These are phyloP conservation scores for Hyparrhenia diplandra DNA, from an alignment of 176 grass and related monocot species.

Conservation along the genomic window DNA sequence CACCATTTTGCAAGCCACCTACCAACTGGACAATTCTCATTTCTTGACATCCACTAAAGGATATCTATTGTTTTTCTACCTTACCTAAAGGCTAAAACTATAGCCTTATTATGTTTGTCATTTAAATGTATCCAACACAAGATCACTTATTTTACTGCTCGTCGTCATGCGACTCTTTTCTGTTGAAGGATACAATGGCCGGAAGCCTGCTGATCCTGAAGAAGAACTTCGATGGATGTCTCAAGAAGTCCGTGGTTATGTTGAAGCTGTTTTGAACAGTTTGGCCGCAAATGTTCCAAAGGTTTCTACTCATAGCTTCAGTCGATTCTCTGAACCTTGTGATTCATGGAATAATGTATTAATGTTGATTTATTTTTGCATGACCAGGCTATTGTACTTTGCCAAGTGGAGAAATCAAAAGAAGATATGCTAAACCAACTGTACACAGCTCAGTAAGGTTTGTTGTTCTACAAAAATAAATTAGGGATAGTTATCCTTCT, in stretches of 20 bases:
- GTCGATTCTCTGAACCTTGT: constrained; percentile 15
- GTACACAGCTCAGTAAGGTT: constrained; percentile 77
- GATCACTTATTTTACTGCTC: neutral
- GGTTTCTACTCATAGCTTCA: constrained; percentile 36
- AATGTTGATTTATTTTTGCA: neutral
- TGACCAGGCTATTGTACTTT: constrained; percentile 75
- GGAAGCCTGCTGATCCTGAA: constrained; percentile 91
- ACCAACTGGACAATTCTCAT: neutral
- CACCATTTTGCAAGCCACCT: neutral
- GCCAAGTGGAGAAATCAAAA: constrained; percentile 89
- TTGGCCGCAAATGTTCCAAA: constrained; percentile 99
- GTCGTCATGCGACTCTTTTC: neutral
- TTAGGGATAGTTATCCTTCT: neutral
- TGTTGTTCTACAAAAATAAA: constrained; percentile 21
- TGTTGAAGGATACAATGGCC: constrained; percentile 58
- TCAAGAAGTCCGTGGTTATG: constrained; percentile 99
- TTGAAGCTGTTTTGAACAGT: constrained; percentile 96
- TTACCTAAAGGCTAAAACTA: neutral
- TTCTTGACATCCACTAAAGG: neutral
- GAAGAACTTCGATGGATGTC: constrained; percentile 99
- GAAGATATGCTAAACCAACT: constrained; percentile 87
- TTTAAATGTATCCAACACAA: constrained; percentile 16
- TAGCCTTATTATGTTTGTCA: neutral
- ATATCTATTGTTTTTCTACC: too few relatives aligned
- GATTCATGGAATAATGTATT: neutral